Evolutionary conservation across 768 basidiomycete genomes (phyloP).

Genomic region (Leccinum incarnatum): DNA sequence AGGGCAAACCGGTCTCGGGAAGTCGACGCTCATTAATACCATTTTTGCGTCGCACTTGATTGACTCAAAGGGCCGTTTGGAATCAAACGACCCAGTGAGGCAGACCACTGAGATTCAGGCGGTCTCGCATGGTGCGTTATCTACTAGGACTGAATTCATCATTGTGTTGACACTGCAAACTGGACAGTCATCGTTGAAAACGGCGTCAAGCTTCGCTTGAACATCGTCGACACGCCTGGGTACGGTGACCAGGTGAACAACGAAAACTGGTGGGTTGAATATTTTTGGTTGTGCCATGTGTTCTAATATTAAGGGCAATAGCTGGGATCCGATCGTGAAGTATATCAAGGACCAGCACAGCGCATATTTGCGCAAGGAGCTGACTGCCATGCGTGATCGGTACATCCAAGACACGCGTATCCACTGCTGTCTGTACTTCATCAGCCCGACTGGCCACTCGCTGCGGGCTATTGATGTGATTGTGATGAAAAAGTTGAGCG

Average conservation of each 20-base stretch:
- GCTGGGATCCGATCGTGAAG: conserved; percentile 99
- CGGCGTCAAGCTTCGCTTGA: conserved; percentile 88
- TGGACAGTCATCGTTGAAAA: conserved; percentile 89
- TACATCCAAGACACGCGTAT: conserved; percentile 98
- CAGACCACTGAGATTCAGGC: conserved; percentile 98
- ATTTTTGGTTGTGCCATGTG: background rate
- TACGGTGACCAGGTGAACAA: conserved; percentile 99
- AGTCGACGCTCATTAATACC: conserved; percentile 98
- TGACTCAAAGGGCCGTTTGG: conserved; percentile 93
- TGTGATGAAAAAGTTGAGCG: conserved; percentile 98
- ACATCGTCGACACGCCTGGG: conserved; percentile 98
- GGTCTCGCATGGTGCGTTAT: conserved; percentile 80
- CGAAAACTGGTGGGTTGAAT: conserved; percentile 79
- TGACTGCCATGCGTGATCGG: conserved; percentile 97
- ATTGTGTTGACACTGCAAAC: conserved; percentile 9
- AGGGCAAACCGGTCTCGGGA: conserved; percentile 98
- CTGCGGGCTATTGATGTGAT: conserved; percentile 96
- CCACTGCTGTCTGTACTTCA: conserved; percentile 97
- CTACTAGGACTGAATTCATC: background rate
- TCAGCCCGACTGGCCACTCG: conserved; percentile 97
- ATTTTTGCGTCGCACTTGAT: conserved; percentile 98
- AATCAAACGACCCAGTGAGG: conserved; percentile 83
- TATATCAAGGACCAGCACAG: conserved; percentile 99
- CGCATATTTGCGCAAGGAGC: conserved; percentile 96
- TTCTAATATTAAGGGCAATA: conserved; percentile 29